Base-by-base conservation (phyloP, 108 stramenopile genomes). In the Pseudonitzschia multiseries region DNA sequence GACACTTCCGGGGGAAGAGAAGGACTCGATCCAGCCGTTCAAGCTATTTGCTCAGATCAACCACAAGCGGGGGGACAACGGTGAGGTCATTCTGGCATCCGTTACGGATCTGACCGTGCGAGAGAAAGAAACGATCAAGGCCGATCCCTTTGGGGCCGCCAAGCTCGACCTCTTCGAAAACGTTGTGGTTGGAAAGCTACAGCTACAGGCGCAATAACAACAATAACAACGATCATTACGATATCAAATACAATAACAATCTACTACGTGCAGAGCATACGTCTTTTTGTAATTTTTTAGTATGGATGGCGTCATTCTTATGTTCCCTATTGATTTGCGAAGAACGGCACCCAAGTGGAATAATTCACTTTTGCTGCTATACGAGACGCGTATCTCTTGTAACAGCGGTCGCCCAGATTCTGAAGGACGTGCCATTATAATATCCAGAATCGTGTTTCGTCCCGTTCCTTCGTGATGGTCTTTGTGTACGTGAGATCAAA, bases 161-260 rank as follows among this genome's bases (percentile, higher is more conserved):
- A 86, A 77, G 27, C 87, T 92, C 27, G 86, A 90, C 53, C 33
- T 92, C 26, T 91, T 78, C 73, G 88, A 92, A 57, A 87, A 94
- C 10, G 79, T 89, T 20, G 59, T 51, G 12, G 77, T 91, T 20
- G 93, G 93, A n/a, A 79, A 83, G 50, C 36, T 90, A 8, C 78
- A 79, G 32, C 75, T 93, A 52, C 83, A 84, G 59, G 73, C 86
- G 31, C 53, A 83, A 40, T 69, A 26, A 52, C 6, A 67, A 51
- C 20, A 21, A 67, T 9, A 24, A 59, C 26, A 26, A 27, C n/a
- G n/a, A n/a, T n/a, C n/a, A n/a, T n/a, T n/a, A n/a, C n/a, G n/a
- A n/a, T n/a, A n/a, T n/a, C n/a, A n/a, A n/a, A n/a, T n/a, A n/a
- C n/a, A n/a, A n/a, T n/a, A n/a, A n/a, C n/a, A n/a, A n/a, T n/a